Conservation (phyloP, 495 filamentous ascomycete species). For the Podospora appendiculata region DNA sequence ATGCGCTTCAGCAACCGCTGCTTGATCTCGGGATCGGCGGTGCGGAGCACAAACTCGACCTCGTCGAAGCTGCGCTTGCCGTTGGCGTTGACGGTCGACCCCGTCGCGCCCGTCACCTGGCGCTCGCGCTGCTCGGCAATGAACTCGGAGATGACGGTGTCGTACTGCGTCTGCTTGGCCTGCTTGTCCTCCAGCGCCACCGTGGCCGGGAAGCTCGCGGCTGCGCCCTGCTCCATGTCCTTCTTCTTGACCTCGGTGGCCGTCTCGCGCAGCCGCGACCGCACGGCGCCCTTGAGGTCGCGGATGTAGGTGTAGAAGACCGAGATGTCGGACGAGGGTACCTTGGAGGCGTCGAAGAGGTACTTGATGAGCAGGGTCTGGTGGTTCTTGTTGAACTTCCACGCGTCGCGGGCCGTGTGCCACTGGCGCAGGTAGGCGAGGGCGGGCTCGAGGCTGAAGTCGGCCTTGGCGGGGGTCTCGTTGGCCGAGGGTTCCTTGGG, state of each 20-base stretch:
- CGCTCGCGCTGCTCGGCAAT: slow-evolving; percentile 15
- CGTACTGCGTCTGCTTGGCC: slow-evolving; percentile 43
- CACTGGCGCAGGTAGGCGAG: slow-evolving; percentile 68
- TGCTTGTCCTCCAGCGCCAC: slow-evolving; percentile 31
- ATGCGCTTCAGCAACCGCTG: slow-evolving; percentile 41
- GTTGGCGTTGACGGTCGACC: slow-evolving; percentile 13
- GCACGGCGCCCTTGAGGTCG: slow-evolving; percentile 59
- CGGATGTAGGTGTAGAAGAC: slow-evolving; percentile 62
- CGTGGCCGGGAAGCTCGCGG: slow-evolving; percentile 25
- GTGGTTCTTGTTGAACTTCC: slow-evolving; percentile 93
- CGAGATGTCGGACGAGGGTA: slow-evolving; percentile 57
- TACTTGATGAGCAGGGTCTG: slow-evolving; percentile 79
- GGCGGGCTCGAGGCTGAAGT: slow-evolving; percentile 48
- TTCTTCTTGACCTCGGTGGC: slow-evolving; percentile 48
- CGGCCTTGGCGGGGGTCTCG: slow-evolving; percentile 30
- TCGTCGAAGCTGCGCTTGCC: slow-evolving; percentile 36
- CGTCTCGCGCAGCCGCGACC: slow-evolving; percentile 55
- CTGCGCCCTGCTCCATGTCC: slow-evolving; percentile 37
- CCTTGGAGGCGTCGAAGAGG: slow-evolving; percentile 55
- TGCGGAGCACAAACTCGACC: slow-evolving; percentile 36
- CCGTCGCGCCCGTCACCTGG: slow-evolving; percentile 10
- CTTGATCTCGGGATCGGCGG: slow-evolving; percentile 36
- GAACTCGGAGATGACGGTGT: slow-evolving; percentile 44
- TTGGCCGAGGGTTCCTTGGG: slow-evolving; percentile 19
- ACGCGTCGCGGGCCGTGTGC: slow-evolving; percentile 53